Base-by-base conservation (phyloP, 225 moss, liverwort and hornwort genomes). In the Asterella californica region DNA sequence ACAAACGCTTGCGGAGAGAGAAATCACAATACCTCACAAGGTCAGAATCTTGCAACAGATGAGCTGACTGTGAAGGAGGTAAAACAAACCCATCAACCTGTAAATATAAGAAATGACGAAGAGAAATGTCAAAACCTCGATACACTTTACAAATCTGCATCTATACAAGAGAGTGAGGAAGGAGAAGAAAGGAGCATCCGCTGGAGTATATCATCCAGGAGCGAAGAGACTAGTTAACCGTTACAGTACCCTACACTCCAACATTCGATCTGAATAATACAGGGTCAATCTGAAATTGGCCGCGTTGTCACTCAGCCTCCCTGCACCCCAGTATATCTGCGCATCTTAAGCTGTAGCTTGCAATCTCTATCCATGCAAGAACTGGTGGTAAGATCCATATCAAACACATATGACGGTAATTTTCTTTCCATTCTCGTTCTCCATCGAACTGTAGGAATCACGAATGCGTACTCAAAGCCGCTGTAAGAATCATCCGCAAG, bases 51-150 rank as follows among this genome's bases (percentile, higher is more conserved):
- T 89, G 88, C 76, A 94, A 82, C 37, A 94, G 87, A 54, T 81
- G 76, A 52, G 87, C 87, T 38, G 94, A 87, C 65, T 90, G 92
- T 50, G 81, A 80, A 24, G 82, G 63, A 82, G 96, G 96, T 33
- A 96, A 83, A 8, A 88, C 84, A 78, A 96, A 96, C 72, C 88
- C 94, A 76, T 89, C 84, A 79, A 96, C 89, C 95, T 95, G 84
- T 78, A 24, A 52, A 15, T 49, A 15, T 9, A 9, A 10, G 36
- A 10, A 71, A 25, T 47, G 71, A 25, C 47, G 71, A 71, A 10
- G 8, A 48, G 46, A 15, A 21, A 22, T 2, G 42, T 46, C 71
- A 71, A 22, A 46, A 71, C 47, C 27, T 71, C n/a, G 8, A 29
- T 65, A 30, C 5, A 30, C 3, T 14, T 9, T 33, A 2, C 0